These are phyloP conservation scores for Bruguiera sexangula DNA, from an alignment of 345 rosid species.

Conservation along the genomic window DNA sequence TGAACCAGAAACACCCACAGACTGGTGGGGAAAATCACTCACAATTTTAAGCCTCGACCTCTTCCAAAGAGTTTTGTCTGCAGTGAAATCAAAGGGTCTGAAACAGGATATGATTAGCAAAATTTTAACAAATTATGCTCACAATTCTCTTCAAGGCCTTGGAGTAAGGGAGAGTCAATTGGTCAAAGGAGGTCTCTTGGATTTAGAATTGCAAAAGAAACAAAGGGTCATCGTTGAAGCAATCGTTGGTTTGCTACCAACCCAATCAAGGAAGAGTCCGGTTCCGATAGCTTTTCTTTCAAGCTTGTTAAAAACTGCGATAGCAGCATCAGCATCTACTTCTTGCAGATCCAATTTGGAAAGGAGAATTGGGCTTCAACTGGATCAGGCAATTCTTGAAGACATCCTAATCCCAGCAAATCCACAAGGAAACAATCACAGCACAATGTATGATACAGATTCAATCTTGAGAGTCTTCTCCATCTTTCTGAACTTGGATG, in stretches of 20 bases:
- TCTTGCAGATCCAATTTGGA: conserved; percentile 82
- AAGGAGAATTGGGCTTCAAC: conserved; percentile 83
- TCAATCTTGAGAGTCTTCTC: conserved; percentile 83
- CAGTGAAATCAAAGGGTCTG: conserved; percentile 84
- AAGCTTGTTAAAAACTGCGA: conserved; percentile 72
- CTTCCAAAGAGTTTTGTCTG: conserved; percentile 77
- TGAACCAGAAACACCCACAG: conserved; percentile 71
- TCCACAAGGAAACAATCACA: conserved; percentile 48
- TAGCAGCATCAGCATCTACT: conserved; percentile 59
- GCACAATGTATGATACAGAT: conserved; percentile 72
- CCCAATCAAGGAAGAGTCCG: conserved; percentile 81
- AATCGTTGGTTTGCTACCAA: conserved; percentile 67
- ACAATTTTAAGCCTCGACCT: conserved; percentile 65
- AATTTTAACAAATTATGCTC: conserved; percentile 76
- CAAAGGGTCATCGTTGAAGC: conserved; percentile 76
- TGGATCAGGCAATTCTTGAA: conserved; percentile 98
- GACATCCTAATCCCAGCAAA: conserved; percentile 79
- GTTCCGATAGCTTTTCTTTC: conserved; percentile 95
- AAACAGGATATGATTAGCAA: conserved; percentile 94
- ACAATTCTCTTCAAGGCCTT: conserved; percentile 74
- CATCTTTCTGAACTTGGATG: conserved; percentile 77
- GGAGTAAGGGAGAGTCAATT: conserved; percentile 54
- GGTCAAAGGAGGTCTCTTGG: conserved; percentile 54
- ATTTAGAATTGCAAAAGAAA: conserved; percentile 67
- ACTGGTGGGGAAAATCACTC: conserved; percentile 95